Conservation (phyloP, 306 rosid species). For the Quercus aquifolioides region DNA sequence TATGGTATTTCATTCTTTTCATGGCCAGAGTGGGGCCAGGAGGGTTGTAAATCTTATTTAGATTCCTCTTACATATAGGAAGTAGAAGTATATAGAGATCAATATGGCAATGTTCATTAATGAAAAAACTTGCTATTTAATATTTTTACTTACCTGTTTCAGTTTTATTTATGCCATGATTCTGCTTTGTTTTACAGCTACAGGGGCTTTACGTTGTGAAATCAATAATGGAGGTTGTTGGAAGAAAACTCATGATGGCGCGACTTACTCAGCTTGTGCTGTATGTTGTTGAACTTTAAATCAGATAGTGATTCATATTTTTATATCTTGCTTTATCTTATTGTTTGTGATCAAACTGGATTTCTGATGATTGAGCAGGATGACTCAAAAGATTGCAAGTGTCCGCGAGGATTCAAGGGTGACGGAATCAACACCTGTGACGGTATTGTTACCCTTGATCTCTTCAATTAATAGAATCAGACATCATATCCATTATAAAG, state of each 20-base stretch:
- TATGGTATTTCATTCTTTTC: neutral
- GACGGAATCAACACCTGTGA: conserved; percentile 73
- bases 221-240: conserved; percentile 96
- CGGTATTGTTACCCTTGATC: conserved; percentile 47
- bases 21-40: neutral
- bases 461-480: neutral
- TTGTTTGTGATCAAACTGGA: neutral
- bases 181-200: conserved; percentile 50
- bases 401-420: conserved; percentile 89
- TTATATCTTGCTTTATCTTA: neutral
- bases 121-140: neutral
- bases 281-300: conserved; percentile 43
- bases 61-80: neutral
- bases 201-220: conserved; percentile 76
- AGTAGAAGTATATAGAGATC: neutral
- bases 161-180: neutral
- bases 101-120: neutral
- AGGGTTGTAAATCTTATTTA: neutral
- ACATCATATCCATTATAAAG: neutral
- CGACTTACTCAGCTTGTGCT: conserved; percentile 72
- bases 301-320: neutral
- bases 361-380: conserved; percentile 45
- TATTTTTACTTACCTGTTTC: neutral
- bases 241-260: conserved; percentile 51
- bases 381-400: conserved; percentile 71